A percentile compares a stretch with the other conserved stretches of the same genome.
These are phyloP conservation scores for Hylodesmum podocarpum DNA, from an alignment of 306 rosid species.

Conservation along the genomic window DNA sequence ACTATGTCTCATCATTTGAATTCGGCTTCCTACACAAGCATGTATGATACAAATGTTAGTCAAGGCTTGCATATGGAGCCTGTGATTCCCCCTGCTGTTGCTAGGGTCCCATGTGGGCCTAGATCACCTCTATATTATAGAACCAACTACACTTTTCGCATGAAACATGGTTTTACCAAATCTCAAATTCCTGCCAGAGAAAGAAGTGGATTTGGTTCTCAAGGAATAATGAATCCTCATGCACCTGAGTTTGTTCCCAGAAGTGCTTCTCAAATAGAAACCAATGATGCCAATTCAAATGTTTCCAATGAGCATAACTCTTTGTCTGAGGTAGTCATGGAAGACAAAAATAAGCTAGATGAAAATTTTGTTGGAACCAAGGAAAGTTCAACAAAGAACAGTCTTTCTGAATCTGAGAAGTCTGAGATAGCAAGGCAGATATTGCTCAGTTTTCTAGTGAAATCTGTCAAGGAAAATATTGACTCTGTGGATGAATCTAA, in stretches of 20 bases:
- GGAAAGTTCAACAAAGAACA: conserved; percentile 37
- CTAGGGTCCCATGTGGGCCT: conserved; percentile 89
- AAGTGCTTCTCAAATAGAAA: conserved; percentile 53
- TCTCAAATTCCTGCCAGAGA: conserved; percentile 43
- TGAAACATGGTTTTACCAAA: conserved; percentile 61
- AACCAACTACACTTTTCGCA: conserved; percentile 67
- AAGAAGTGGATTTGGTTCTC: conserved; percentile 55
- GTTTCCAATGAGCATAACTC: conserved; percentile 33
- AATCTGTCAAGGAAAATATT: conserved; percentile 65
- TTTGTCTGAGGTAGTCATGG: conserved; percentile 11
- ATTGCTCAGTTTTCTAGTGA: conserved; percentile 80
- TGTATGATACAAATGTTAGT: conserved; percentile 60
- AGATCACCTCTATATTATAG: conserved; percentile 77
- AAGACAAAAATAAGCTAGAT: conserved; percentile 38
- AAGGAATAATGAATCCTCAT: conserved; percentile 84
- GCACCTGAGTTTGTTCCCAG: conserved; percentile 93
- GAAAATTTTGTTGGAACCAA: conserved; percentile 21
- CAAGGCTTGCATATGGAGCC: conserved; percentile 72
- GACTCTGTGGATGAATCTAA: conserved; percentile 53
- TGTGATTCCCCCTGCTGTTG: conserved; percentile 64
- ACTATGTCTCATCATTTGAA: conserved; percentile 45
- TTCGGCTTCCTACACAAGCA: conserved; percentile 51
- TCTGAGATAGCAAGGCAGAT: conserved; percentile 93
- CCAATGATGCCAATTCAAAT: conserved; percentile 32
- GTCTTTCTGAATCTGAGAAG: conserved; percentile 64